Base-by-base conservation (phyloP, 2,329 filamentous ascomycete species). In the Epichloe sp. region DNA sequence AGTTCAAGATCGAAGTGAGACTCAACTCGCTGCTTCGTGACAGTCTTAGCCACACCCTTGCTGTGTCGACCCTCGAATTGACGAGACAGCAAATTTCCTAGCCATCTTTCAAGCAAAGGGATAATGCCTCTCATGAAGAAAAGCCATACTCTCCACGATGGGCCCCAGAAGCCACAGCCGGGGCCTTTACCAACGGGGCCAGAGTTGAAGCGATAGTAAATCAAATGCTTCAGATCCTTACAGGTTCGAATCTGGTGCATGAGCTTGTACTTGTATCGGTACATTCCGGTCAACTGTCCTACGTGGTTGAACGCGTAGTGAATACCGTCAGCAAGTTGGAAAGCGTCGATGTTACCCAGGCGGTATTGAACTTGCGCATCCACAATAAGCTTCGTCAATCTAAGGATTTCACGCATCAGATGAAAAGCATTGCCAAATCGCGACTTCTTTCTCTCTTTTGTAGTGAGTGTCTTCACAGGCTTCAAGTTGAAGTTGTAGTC, bases 401-500 rank as follows among this genome's bases (percentile, higher is more conserved):
- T 85, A 50, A 98, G 70, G 54, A 98, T 98, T 70, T 98, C 93
- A 65, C 93, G 85, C 93, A 98, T 98, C 52, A 98, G 71, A 69
- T 98, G 93, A 76, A 98, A 98, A 19, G 93, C 94, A 65, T 98
- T 98, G 74, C 93, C 93, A 59, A 98, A 98, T 56, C 93, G 86
- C 34, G 91, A 97, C 79, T 98, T 98, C 76, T 98, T 98, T 60
- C 93, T 86, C 74, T 98, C 93, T 69, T 98, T 98, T 35, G 93
- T 98, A 0, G 93, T 98, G 59, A 98, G 70, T 0, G 93, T 98
- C 76, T 98, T 98, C 66, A 98, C 93, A 3, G 93, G 93, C 74
- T 98, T 98, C 68, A 98, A 65, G 68, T 98, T 98, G 76, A 98
- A 98, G 70, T 98, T 98, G 75, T 97, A 98, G 65, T 98, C 93